Evolutionary conservation across 2,329 filamentous ascomycete genomes (phyloP).

Genomic region (Fusarium coicis): DNA sequence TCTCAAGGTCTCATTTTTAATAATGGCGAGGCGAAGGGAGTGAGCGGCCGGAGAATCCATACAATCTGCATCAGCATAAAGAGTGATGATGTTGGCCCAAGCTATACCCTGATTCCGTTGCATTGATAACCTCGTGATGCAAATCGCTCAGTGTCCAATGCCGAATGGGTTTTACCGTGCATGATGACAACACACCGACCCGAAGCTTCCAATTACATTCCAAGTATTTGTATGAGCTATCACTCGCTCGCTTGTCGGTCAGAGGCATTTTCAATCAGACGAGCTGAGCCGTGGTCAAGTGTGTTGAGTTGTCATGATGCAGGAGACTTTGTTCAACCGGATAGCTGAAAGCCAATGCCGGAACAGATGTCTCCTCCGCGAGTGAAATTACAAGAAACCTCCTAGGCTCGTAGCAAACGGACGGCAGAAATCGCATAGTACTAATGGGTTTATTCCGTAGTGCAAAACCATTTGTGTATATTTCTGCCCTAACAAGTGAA

Average conservation of each 20-base stretch:
- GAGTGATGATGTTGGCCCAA: neutral
- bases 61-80: neutral
- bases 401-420: neutral
- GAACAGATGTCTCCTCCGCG: neutral
- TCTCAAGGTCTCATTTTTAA: neutral
- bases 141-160: slow-evolving; percentile 10
- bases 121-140: slow-evolving; percentile 19
- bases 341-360: neutral
- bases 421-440: neutral
- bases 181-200: slow-evolving; percentile 18
- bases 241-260: slow-evolving; percentile 1
- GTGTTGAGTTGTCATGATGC: slow-evolving; percentile 14
- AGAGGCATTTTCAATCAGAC: neutral
- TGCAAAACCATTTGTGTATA: slow-evolving; percentile 1
- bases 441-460: neutral
- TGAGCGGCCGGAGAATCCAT: neutral
- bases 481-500: neutral
- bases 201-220: slow-evolving; percentile 5
- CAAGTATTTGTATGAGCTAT: neutral
- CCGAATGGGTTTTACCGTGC: slow-evolving; percentile 23
- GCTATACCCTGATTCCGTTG: slow-evolving; percentile 2
- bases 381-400: neutral
- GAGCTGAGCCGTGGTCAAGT: slow-evolving; percentile 4
- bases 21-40: neutral
- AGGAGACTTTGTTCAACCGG: neutral